Conservation (phyloP, 306 rosid genomes). For the Dicorynia guianensis region DNA sequence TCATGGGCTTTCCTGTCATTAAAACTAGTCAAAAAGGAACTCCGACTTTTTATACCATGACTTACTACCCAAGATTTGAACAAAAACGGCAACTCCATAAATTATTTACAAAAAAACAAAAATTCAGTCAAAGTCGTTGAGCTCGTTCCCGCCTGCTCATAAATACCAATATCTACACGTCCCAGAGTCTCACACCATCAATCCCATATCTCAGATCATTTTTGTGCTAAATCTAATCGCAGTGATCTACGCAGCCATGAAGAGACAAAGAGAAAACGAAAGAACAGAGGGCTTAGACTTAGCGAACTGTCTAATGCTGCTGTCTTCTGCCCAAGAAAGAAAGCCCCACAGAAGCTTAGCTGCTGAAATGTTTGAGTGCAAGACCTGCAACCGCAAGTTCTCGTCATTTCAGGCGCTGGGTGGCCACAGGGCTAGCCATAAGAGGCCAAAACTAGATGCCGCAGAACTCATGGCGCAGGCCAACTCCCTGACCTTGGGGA, state of each 20-base stretch:
- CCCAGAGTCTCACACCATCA: background rate
- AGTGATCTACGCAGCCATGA: constrained; percentile 29
- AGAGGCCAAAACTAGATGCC: constrained; percentile 40
- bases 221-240: no score
- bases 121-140: background rate
- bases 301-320: constrained; percentile 52
- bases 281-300: constrained; percentile 40
- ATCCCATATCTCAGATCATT: no score
- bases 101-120: no score
- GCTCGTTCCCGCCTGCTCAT: constrained; percentile 29
- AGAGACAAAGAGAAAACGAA: constrained; percentile 51
- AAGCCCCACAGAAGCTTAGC: background rate
- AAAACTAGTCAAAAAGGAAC: constrained; percentile 30
- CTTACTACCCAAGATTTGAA: background rate
- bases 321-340: constrained; percentile 41
- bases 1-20: constrained; percentile 27
- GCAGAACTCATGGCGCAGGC: constrained; percentile 26
- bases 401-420: constrained; percentile 88
- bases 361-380: constrained; percentile 61
- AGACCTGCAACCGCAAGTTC: constrained; percentile 79
- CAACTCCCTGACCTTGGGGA: constrained; percentile 19
- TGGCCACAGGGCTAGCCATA: constrained; percentile 88
- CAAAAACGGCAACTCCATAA: background rate
- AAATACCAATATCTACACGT: background rate
- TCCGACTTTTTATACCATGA: constrained; percentile 22